Evolutionary conservation across 768 basidiomycete genomes (phyloP).

Genomic region (Mycena latifolia): DNA sequence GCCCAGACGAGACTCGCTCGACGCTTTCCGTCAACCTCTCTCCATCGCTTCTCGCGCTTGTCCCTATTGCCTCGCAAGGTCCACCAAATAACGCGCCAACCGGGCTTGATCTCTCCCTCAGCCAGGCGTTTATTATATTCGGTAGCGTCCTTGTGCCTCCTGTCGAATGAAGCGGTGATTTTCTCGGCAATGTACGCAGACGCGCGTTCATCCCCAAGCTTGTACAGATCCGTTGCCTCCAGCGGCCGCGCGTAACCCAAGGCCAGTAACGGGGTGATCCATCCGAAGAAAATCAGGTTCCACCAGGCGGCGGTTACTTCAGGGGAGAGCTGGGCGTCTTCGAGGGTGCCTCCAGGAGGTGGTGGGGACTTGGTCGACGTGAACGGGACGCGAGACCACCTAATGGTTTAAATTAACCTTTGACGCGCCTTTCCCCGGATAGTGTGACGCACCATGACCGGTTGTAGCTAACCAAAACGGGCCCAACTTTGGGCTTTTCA

Average conservation of each 20-base stretch:
- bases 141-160: conserved; percentile 65
- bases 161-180: conserved; percentile 75
- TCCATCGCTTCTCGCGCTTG: conserved; percentile 73
- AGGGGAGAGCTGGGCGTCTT: conserved; percentile 73
- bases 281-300: conserved; percentile 73
- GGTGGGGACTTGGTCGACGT: conserved; percentile 53
- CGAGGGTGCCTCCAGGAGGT: conserved; percentile 64
- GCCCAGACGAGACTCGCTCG: conserved; percentile 75
- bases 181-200: conserved; percentile 71
- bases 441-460: conserved; percentile 26
- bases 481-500: conserved; percentile 24
- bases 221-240: conserved; percentile 85
- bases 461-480: conserved; percentile 10
- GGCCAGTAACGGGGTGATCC: conserved; percentile 79
- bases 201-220: conserved; percentile 72
- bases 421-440: not conserved
- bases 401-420: conserved; percentile 13
- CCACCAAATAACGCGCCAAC: conserved; percentile 70
- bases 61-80: conserved; percentile 63
- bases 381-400: conserved; percentile 53
- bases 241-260: conserved; percentile 87
- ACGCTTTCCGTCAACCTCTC: conserved; percentile 70
- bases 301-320: conserved; percentile 75
- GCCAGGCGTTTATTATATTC: conserved; percentile 80
- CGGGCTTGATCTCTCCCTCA: conserved; percentile 71